Percentiles rank a stretch among this genome's conserved stretches.
These are phyloP conservation scores for Macroventuria anomochaeta DNA, from an alignment of 2,329 filamentous ascomycete genomes.

Conservation along the genomic window DNA sequence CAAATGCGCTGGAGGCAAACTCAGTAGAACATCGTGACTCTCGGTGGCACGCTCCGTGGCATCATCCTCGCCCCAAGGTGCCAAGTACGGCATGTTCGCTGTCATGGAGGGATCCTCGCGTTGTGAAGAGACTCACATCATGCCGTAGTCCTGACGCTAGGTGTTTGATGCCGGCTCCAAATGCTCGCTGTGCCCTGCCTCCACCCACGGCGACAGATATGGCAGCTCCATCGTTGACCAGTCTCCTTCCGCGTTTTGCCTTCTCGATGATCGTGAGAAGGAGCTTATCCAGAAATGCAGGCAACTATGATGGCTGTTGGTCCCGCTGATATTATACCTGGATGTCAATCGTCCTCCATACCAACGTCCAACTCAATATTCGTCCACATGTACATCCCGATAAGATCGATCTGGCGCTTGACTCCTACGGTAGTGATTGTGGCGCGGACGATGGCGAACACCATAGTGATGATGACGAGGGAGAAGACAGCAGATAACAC, in stretches of 20 bases:
- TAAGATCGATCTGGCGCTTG: conserved; percentile 15
- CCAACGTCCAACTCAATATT: conserved; percentile 12
- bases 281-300: conserved; percentile 5
- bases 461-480: conserved; percentile 20
- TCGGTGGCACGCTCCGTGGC: neutral
- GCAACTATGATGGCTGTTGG: conserved; percentile 13
- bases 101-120: neutral
- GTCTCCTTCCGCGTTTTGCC: neutral
- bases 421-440: conserved; percentile 8
- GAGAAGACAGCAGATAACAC: conserved; percentile 16
- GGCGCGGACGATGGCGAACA: conserved; percentile 14
- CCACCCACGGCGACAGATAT: neutral
- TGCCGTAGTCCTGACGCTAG: neutral
- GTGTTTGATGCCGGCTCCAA: neutral
- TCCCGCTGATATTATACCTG: neutral
- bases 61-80: neutral
- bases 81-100: neutral
- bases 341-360: neutral
- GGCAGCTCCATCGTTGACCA: neutral
- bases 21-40: neutral
- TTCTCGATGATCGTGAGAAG: neutral
- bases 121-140: neutral
- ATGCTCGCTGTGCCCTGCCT: neutral
- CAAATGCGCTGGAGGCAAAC: neutral
- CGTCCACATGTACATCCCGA: conserved; percentile 19